These are phyloP conservation scores for Xerocomellus intermedius DNA, from an alignment of 768 basidiomycete genomes.

Conservation along the genomic window DNA sequence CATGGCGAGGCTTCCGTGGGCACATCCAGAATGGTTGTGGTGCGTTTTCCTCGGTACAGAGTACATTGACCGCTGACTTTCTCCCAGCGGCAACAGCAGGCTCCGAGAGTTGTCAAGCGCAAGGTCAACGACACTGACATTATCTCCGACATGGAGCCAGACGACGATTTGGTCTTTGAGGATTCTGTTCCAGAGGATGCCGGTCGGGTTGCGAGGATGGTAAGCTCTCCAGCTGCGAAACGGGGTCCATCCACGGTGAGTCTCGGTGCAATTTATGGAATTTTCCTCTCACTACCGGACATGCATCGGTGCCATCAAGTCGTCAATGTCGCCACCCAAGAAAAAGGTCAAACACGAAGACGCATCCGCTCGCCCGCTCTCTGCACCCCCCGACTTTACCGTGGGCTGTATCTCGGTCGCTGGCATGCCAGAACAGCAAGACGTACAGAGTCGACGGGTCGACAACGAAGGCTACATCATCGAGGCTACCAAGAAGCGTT, in stretches of 20 bases:
- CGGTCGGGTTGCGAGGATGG: too few species aligned
- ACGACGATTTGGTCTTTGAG: not conserved
- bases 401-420: too few species aligned
- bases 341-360: not conserved
- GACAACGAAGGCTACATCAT: not conserved
- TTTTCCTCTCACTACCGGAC: not conserved
- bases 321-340: not conserved
- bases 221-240: not conserved
- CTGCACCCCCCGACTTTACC: too few species aligned
- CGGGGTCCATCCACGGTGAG: not conserved
- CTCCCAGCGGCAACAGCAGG: not conserved
- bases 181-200: not conserved
- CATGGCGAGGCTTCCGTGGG: not conserved
- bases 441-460: not conserved
- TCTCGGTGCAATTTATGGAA: not conserved
- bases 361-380: not conserved
- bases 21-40: not conserved
- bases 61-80: not conserved
- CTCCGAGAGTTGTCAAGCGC: not conserved
- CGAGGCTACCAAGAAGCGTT: not conserved
- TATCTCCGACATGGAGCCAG: not conserved
- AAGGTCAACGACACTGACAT: not conserved
- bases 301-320: not conserved
- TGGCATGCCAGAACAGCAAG: not conserved
- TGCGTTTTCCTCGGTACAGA: not conserved